phyloP scores from a whole-genome alignment of 2,329 filamentous ascomycete species.

The Colletotrichum sidae region DNA sequence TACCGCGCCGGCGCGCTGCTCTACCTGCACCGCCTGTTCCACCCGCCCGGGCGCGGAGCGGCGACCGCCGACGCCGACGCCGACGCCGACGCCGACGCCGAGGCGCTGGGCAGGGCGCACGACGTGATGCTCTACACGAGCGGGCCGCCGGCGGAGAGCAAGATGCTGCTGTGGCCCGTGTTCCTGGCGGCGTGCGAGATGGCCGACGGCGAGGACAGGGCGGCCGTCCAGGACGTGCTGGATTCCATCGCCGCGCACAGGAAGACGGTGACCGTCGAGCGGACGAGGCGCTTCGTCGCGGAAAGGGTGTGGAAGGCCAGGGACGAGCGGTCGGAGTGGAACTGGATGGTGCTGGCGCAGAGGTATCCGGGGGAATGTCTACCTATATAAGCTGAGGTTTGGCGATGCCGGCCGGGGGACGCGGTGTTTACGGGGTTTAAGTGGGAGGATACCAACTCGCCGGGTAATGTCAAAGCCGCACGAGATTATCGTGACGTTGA shows the following conservation, averaged over 20 bases:
- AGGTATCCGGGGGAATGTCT: slow-evolving; percentile 45
- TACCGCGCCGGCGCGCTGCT: too few relatives aligned
- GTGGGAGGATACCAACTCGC: too few relatives aligned
- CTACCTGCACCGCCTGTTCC: too few relatives aligned
- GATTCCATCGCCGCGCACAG: slow-evolving; percentile 42
- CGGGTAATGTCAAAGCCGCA: too few relatives aligned
- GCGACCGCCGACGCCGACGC: too few relatives aligned
- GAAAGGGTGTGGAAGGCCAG: slow-evolving; percentile 45
- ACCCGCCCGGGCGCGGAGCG: too few relatives aligned
- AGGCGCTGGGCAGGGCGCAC: too few relatives aligned
- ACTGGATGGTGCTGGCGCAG: slow-evolving; percentile 45
- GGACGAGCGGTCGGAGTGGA: slow-evolving; percentile 43
- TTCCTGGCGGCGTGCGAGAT: too few relatives aligned
- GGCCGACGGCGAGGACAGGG: slow-evolving; percentile 39
- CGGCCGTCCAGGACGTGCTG: slow-evolving; percentile 40
- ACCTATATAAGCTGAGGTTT: slow-evolving; percentile 41
- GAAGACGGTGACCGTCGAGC: slow-evolving; percentile 43
- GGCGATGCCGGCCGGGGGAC: background rate
- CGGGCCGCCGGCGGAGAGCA: too few relatives aligned
- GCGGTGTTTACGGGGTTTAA: background rate
- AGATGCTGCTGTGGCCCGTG: too few relatives aligned
- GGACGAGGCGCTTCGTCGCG: slow-evolving; percentile 42
- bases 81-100: too few relatives aligned
- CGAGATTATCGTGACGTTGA: slow-evolving; percentile 12
- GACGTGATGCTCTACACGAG: too few relatives aligned